Base-by-base conservation (phyloP, 148 eudicot genomes). In the Camellia lanceoleosa region DNA sequence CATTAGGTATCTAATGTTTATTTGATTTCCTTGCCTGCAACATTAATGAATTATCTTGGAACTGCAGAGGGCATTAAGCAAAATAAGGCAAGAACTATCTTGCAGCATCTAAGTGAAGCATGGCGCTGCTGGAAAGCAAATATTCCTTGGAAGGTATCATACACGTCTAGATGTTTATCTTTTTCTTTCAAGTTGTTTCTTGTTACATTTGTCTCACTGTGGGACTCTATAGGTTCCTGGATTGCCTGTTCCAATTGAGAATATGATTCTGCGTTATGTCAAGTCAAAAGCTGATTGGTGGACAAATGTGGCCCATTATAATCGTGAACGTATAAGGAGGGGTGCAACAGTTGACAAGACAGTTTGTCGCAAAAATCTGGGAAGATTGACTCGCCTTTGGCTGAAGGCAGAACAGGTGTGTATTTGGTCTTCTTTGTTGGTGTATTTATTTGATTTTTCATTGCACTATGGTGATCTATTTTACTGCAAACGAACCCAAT, bases 41-140 rank as follows among this genome's bases (percentile, higher is more conserved):
- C 20, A 15, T 58, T 73, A 30, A 69, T 38, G 55, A 19, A 14
- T 51, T 30, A 10, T 68, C 23, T 73, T 52, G 16, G 11, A 71
- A 20, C 15, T 89, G 82, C 89, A 89, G 99, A 96, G 90, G 99
- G 98, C 41, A 94, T 96, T 16, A 96, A 96, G 88, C 94, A 91
- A 85, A 96, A 96, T 61, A 96, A 96, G 81, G 98, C 99, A n/a
- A 90, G 99, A 75, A 92, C 97, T 44, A 96, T 96, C 82, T 82
- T 96, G 94, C 99, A 96, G 86, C 99, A 96, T 90, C 85, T 96
- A 10, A 96, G 99, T 87, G 99, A 96, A 85, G 99, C 99, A 62
- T 96, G 99, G 99, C 97, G 99, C 42, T 96, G 99, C 76, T 96
- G 99, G 99, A 96, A 96, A 84, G 99, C 99, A 60, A 96, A 96